Base-by-base conservation (phyloP, 2,329 filamentous ascomycete genomes). In the Aspergillus versicolor region DNA sequence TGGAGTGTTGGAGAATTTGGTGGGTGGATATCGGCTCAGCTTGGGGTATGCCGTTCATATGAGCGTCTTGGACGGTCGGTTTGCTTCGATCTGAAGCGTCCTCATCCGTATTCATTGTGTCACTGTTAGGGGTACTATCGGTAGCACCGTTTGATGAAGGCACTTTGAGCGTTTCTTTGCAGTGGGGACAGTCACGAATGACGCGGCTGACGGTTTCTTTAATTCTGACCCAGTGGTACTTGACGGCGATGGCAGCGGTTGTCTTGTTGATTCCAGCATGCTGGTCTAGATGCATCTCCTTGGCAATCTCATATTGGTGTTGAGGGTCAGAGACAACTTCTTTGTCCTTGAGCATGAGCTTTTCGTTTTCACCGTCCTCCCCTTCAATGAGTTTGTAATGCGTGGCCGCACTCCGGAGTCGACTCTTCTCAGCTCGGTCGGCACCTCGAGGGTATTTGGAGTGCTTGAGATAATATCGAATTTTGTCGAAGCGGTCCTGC, bases 191-290 rank as follows among this genome's bases (percentile, higher is more conserved):
- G 67, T 94, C 93, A 66, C 90, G 88, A 75, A 97, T 96, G 66
- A 96, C 92, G 71, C 93, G 88, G 71, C 89, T 94, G 60, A 97
- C 94, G 1, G 93, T 97, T 76, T 97, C 92, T 74, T 97, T 99
- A 78, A 97, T 97, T 60, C 93, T 86, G 47, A 95, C 92, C 94
- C 94, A 99, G 76, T 97, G 94, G 72, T 93, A 97, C 69, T 88
- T 89, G 71, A 97, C 91, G 11, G 93, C 91, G 67, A 99, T 96
- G 19, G 87, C 89, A 19, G 93, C 92, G 1, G 93, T 97, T 0
- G 93, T 97, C 79, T 97, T 97, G 81, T 99, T 99, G 81, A 97
- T 97, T 51, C 94, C 94, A 6, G 89, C 91, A 70, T 99, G 94
- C 42, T 88, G 83, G 56, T 81, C 76, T 52, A 86, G 81, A 75